These are phyloP conservation scores for Leccinum pallidistipes DNA, from an alignment of 1,284 basidiomycete species.

Conservation along the genomic window DNA sequence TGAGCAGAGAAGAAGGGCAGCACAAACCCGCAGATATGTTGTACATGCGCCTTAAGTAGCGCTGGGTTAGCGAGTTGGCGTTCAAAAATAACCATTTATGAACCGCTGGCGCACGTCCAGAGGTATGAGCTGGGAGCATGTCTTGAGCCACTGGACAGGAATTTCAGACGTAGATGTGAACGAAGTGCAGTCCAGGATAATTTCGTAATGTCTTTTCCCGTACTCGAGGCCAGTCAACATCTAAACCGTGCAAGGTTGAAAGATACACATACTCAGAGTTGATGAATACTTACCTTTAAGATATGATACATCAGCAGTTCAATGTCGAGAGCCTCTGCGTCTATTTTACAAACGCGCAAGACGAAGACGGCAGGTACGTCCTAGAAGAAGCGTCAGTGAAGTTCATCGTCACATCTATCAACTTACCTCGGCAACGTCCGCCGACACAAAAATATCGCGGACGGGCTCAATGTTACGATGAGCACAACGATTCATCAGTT, in stretches of 20 bases:
- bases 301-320: conserved; percentile 84
- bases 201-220: conserved; percentile 58
- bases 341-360: conserved; percentile 64
- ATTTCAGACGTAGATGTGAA: conserved; percentile 78
- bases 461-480: conserved; percentile 65
- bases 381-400: conserved; percentile 35
- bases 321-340: conserved; percentile 83
- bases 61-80: conserved; percentile 73
- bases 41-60: conserved; percentile 74
- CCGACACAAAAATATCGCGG: conserved; percentile 68
- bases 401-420: conserved; percentile 11
- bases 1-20: not conserved
- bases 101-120: conserved; percentile 61
- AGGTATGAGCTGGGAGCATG: conserved; percentile 78
- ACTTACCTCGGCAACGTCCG: conserved; percentile 49
- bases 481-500: conserved; percentile 69
- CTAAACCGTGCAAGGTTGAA: conserved; percentile 24
- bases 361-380: conserved; percentile 58
- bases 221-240: conserved; percentile 45
- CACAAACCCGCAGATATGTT: conserved; percentile 70
- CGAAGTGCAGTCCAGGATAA: conserved; percentile 82
- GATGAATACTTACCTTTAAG: conserved; percentile 56
- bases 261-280: not conserved
- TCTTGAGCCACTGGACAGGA: conserved; percentile 81
- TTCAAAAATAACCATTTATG: conserved; percentile 66